phyloP scores from a whole-genome alignment of 1,139 yeast genomes.

The Geotrichum carabidarum region DNA sequence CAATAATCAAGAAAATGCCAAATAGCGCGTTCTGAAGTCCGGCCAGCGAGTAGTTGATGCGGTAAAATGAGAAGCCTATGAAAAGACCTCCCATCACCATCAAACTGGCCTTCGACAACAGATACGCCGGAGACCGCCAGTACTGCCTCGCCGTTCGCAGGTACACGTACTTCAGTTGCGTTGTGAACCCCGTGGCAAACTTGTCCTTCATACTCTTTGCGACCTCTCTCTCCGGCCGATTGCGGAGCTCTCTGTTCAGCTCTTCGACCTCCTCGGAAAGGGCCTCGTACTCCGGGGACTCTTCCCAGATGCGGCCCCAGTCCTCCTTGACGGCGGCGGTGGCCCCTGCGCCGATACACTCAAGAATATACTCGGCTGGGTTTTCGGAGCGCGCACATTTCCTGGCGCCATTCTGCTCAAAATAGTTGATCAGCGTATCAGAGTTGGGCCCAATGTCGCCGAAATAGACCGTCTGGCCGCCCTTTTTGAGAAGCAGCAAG shows the following conservation, averaged over 20 bases:
- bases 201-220: slow-evolving; percentile 20
- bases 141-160: slow-evolving; percentile 37
- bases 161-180: slow-evolving; percentile 39
- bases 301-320: slow-evolving; percentile 58
- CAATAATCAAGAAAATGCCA: slow-evolving; percentile 48
- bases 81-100: slow-evolving; percentile 43
- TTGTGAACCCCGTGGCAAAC: slow-evolving; percentile 31
- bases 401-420: slow-evolving; percentile 60
- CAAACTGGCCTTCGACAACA: slow-evolving; percentile 25
- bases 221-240: slow-evolving; percentile 31
- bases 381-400: slow-evolving; percentile 60
- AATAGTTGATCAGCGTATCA: slow-evolving; percentile 52
- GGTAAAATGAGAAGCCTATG: slow-evolving; percentile 53
- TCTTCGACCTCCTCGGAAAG: slow-evolving; percentile 35
- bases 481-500: slow-evolving; percentile 58
- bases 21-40: slow-evolving; percentile 53
- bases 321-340: slow-evolving; percentile 59
- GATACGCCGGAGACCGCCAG: slow-evolving; percentile 40
- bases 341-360: slow-evolving; percentile 71
- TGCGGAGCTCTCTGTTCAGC: slow-evolving; percentile 38
- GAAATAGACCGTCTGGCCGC: slow-evolving; percentile 72
- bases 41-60: slow-evolving; percentile 45
- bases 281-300: slow-evolving; percentile 48
- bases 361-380: slow-evolving; percentile 77
- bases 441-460: slow-evolving; percentile 70